Conservation (phyloP, 2,329 filamentous ascomycete genomes). For the Periconia sp. region DNA sequence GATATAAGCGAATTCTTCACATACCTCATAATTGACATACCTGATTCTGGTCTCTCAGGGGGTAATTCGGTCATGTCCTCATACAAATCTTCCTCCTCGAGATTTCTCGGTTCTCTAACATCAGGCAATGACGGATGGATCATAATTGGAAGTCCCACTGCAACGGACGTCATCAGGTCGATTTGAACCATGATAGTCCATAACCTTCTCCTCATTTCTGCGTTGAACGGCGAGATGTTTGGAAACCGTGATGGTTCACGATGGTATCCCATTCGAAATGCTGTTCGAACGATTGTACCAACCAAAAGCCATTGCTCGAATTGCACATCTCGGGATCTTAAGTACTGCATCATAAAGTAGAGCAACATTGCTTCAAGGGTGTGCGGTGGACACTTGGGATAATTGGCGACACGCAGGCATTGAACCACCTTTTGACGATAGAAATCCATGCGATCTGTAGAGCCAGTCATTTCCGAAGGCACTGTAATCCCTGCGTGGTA, state of each 20-base stretch:
- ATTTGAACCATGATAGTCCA: constrained; percentile 57
- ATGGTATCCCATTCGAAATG: constrained; percentile 47
- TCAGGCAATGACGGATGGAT: constrained; percentile 43
- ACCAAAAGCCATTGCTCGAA: constrained; percentile 32
- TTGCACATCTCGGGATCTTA: constrained; percentile 32
- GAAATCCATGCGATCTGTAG: constrained; percentile 25
- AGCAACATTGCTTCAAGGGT: constrained; percentile 33
- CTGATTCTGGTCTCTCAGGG: constrained; percentile 27
- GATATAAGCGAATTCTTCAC: neutral
- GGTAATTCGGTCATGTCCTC: constrained; percentile 38
- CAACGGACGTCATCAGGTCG: constrained; percentile 42
- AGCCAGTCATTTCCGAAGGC: constrained; percentile 12
- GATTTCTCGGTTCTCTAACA: constrained; percentile 43
- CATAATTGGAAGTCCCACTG: constrained; percentile 44
- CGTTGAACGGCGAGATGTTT: constrained; percentile 55
- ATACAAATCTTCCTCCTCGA: constrained; percentile 45
- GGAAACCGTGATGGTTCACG: constrained; percentile 42
- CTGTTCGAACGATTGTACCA: constrained; percentile 34
- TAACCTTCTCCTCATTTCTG: constrained; percentile 62
- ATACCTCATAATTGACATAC: constrained; percentile 22
- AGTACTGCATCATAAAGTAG: constrained; percentile 33
- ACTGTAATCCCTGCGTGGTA: constrained; percentile 8
- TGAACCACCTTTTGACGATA: constrained; percentile 37
- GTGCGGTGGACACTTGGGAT: constrained; percentile 37
- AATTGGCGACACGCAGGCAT: constrained; percentile 36